phyloP scores from a whole-genome alignment of 2,329 filamentous ascomycete species.

The Trichoderma aggressivum region DNA sequence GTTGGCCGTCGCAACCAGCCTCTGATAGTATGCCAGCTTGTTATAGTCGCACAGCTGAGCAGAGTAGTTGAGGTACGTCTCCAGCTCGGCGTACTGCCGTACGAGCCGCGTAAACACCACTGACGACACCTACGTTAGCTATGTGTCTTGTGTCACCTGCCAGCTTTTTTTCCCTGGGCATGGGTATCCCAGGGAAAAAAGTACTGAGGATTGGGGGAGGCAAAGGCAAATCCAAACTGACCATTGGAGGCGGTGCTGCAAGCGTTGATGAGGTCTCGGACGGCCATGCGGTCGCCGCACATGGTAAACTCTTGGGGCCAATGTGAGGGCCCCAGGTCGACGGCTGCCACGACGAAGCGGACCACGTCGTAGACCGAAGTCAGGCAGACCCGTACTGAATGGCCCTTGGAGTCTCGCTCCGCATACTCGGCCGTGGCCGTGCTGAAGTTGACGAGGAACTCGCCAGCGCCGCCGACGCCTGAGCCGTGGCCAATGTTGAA shows the following conservation, averaged over 20 bases:
- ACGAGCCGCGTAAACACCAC: conserved; percentile 39
- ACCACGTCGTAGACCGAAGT: conserved; percentile 69
- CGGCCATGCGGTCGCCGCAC: conserved; percentile 61
- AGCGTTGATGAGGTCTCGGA: conserved; percentile 55
- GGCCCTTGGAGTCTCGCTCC: conserved; percentile 48
- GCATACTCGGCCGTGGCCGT: conserved; percentile 58
- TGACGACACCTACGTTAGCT: conserved; percentile 24
- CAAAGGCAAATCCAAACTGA: conserved; percentile 28
- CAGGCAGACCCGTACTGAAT: conserved; percentile 57
- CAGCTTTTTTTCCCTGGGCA: neutral
- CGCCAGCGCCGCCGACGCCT: conserved; percentile 54
- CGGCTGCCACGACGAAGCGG: conserved; percentile 65
- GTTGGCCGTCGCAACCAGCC: conserved; percentile 64
- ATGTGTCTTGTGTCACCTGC: conserved; percentile 2
- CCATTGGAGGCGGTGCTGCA: conserved; percentile 50
- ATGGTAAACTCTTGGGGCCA: conserved; percentile 71
- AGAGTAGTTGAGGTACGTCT: conserved; percentile 40
- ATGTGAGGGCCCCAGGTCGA: conserved; percentile 55
- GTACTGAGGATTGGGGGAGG: conserved; percentile 14
- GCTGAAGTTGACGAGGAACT: conserved; percentile 63
- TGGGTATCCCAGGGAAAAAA: neutral
- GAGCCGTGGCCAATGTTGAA: conserved; percentile 57
- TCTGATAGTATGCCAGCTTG: conserved; percentile 53
- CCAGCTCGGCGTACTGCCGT: conserved; percentile 40
- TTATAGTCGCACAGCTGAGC: conserved; percentile 46